Conservation (phyloP, 208 protist species). For the Acanthamoeba lenticulata region DNA sequence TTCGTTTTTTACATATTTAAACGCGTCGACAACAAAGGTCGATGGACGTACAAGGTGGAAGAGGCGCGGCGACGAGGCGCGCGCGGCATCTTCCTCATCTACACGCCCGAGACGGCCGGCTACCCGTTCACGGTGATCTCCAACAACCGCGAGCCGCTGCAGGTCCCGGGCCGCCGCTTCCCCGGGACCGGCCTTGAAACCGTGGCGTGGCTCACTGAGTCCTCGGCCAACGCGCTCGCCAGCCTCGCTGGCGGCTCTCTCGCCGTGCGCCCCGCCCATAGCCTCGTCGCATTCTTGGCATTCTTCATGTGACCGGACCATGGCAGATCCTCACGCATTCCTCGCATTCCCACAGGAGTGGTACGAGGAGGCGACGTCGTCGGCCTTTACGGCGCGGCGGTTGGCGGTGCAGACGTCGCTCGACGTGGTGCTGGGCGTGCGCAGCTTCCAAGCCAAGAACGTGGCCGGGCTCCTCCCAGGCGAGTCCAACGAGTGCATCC, state of each 20-base stretch:
- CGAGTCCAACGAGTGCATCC: background rate
- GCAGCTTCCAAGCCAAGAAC: conserved; percentile 8
- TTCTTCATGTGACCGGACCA: background rate
- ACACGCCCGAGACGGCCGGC: conserved; percentile 17
- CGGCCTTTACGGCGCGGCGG: background rate
- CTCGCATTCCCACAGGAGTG: background rate
- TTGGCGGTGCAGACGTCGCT: background rate
- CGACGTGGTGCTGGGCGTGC: background rate
- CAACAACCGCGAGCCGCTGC: conserved; percentile 19
- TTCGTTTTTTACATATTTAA: too few relatives aligned
- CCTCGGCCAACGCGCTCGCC: background rate
- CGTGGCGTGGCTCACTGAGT: background rate
- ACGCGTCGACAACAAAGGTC: background rate
- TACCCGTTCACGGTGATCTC: conserved; percentile 42
- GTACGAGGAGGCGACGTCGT: background rate
- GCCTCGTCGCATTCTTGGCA: background rate
- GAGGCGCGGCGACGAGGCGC: background rate
- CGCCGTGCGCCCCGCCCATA: background rate
- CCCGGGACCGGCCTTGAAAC: background rate
- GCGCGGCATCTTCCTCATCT: conserved; percentile 38
- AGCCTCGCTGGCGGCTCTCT: background rate
- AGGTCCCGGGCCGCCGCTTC: background rate
- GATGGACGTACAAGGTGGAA: conserved; percentile 53
- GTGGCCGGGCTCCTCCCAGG: background rate
- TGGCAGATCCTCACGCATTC: background rate